Evolutionary conservation across 78 protist species (phyloP).

Genomic region (Neovahlkampfia damariscottae): DNA sequence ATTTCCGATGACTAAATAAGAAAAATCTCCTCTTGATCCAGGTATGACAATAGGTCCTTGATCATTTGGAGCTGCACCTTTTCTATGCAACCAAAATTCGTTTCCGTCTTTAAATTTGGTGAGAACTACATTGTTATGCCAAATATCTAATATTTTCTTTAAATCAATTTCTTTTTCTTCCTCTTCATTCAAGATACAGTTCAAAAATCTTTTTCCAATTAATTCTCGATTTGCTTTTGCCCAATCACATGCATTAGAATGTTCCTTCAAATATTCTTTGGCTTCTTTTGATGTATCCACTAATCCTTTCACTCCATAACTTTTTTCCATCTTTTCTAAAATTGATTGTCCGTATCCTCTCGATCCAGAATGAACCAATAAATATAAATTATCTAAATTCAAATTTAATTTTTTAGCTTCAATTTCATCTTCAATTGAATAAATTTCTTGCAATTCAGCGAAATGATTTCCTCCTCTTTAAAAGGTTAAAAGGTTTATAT

Average conservation of each 20-base stretch:
- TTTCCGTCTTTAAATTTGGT: neutral
- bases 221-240: neutral
- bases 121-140: neutral
- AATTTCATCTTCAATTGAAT: neutral
- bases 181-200: neutral
- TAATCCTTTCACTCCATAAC: neutral
- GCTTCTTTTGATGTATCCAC: neutral
- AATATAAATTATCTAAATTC: neutral
- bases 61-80: conserved; percentile 1
- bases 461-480: neutral
- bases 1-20: neutral
- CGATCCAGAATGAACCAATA: neutral
- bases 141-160: neutral
- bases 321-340: neutral
- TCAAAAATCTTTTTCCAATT: neutral
- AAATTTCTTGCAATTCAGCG: neutral
- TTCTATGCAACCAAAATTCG: neutral
- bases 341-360: neutral
- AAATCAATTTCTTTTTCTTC: no score
- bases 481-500: no score
- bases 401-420: neutral
- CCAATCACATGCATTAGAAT: neutral
- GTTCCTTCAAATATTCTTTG: neutral
- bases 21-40: neutral
- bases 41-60: neutral